Conservation (phyloP, 129 eudicot genomes). For the Tanacetum coccineum region DNA sequence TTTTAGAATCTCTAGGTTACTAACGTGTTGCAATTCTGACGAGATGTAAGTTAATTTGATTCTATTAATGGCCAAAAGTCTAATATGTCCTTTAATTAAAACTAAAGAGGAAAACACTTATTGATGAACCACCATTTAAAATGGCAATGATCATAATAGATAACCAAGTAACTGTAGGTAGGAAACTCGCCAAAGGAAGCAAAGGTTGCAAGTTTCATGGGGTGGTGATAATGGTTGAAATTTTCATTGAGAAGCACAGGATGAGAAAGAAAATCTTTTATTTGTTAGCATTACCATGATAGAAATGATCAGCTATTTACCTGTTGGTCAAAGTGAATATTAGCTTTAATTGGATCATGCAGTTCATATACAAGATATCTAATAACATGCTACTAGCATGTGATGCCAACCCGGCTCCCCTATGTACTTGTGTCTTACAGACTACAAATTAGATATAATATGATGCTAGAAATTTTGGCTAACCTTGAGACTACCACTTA, state of each 20-base stretch:
- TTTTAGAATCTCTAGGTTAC: background rate
- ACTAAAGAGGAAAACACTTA: background rate
- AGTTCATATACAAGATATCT: slow-evolving; percentile 8
- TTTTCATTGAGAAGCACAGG: background rate
- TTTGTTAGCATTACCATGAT: background rate
- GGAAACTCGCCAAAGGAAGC: background rate
- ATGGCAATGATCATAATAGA: background rate
- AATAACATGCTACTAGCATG: slow-evolving; percentile 7
- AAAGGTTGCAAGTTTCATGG: slow-evolving; percentile 5
- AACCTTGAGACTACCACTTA: too few species aligned
- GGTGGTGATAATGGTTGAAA: background rate
- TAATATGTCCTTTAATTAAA: background rate
- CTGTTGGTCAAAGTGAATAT: slow-evolving; percentile 10
- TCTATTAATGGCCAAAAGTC: background rate
- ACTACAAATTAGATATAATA: too few species aligned
- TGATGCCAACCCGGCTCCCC: too few species aligned
- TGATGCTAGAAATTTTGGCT: too few species aligned
- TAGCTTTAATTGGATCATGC: background rate
- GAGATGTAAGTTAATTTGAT: background rate
- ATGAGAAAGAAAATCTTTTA: background rate
- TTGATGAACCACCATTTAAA: background rate
- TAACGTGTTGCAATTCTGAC: background rate
- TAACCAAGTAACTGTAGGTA: background rate
- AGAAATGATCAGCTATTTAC: too few species aligned
- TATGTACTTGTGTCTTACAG: too few species aligned